phyloP scores from a whole-genome alignment of 2,329 filamentous ascomycete species.

The Boeremia lycopersici region DNA sequence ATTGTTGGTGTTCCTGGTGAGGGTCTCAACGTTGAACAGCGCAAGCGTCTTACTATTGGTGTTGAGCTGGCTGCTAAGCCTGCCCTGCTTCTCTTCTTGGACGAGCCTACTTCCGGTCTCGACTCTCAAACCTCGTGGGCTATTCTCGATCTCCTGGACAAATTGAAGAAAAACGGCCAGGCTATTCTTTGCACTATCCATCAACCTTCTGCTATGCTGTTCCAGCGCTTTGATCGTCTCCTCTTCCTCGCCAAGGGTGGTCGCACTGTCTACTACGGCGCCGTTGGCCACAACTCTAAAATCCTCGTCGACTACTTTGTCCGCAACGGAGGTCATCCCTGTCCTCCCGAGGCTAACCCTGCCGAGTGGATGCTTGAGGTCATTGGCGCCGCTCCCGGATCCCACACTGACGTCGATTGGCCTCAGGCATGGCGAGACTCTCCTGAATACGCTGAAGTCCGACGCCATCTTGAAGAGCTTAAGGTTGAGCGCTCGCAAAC shows the following conservation, averaged over 20 bases:
- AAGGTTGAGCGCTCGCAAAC: conserved; percentile 47
- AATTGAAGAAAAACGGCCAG: conserved; percentile 79
- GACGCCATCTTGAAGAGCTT: conserved; percentile 55
- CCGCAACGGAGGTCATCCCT: conserved; percentile 68
- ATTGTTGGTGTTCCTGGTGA: conserved; percentile 89
- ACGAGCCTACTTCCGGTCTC: conserved; percentile 93
- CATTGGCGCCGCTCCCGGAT: conserved; percentile 59
- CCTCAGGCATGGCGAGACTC: conserved; percentile 56
- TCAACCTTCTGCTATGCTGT: conserved; percentile 93
- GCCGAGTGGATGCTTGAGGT: conserved; percentile 78
- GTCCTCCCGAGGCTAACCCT: conserved; percentile 73
- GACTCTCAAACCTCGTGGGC: conserved; percentile 94
- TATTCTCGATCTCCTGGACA: conserved; percentile 85
- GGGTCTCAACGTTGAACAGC: conserved; percentile 70
- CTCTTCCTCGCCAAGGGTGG: conserved; percentile 79
- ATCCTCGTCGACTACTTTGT: conserved; percentile 78
- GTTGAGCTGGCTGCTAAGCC: conserved; percentile 96
- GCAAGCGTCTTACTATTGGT: conserved; percentile 85
- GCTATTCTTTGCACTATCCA: conserved; percentile 98
- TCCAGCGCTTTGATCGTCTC: conserved; percentile 86
- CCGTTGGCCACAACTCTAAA: conserved; percentile 73
- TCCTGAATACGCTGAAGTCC: conserved; percentile 52
- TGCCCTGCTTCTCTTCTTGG: conserved; percentile 85
- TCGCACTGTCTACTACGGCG: conserved; percentile 80
- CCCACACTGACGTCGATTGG: conserved; percentile 59